Evolutionary conservation across 2,329 filamentous ascomycete genomes (phyloP).

Genomic region (Cercospora zeina): DNA sequence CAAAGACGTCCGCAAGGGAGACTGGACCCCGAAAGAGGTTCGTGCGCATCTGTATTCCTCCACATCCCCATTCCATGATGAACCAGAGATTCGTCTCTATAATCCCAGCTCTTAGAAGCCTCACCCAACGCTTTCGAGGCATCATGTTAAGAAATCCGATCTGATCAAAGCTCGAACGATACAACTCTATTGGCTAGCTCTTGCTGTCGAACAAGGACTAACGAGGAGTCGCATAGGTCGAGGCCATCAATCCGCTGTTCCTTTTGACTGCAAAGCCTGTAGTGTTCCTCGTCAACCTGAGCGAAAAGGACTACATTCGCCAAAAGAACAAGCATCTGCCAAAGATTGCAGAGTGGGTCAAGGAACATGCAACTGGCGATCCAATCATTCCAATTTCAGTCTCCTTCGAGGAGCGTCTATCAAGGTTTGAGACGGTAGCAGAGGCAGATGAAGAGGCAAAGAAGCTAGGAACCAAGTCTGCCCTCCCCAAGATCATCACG

Average conservation of each 20-base stretch:
- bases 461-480: constrained; percentile 80
- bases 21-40: constrained; percentile 95
- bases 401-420: constrained; percentile 87
- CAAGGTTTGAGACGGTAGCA: constrained; percentile 73
- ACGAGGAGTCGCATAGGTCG: constrained; percentile 62
- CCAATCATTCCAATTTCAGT: constrained; percentile 93
- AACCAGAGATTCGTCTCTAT: constrained; percentile 96
- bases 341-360: constrained; percentile 93
- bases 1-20: constrained; percentile 89
- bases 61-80: constrained; percentile 71
- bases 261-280: constrained; percentile 95
- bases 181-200: not conserved
- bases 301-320: constrained; percentile 93
- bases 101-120: constrained; percentile 99
- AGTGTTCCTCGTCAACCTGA: constrained; percentile 94
- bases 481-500: constrained; percentile 84
- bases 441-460: constrained; percentile 85
- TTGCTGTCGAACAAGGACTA: constrained; percentile 7
- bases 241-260: constrained; percentile 95
- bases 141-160: constrained; percentile 78
- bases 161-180: constrained; percentile 34
- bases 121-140: constrained; percentile 71
- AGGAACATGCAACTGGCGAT: constrained; percentile 82
- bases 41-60: constrained; percentile 44
- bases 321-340: constrained; percentile 99